Evolutionary conservation across 129 eudicot species (phyloP), one percentile per base, ranked within the genome.

Genomic region (Helianthus tuberosus): DNA sequence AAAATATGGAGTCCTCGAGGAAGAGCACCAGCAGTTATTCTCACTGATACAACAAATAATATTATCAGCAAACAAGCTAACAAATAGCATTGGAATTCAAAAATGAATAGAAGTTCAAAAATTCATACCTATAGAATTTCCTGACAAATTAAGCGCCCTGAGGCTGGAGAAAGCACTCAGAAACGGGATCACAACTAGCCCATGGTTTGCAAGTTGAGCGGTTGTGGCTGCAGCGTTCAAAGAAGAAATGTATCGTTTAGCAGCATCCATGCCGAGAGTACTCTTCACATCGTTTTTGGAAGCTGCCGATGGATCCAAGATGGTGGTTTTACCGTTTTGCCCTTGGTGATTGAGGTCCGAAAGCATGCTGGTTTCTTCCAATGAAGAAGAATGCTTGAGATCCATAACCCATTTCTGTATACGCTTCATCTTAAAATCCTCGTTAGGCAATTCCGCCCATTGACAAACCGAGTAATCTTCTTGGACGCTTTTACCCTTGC

Each of bases 1-100:
- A 94, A 54, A 57, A 80, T 61, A 78, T 91, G 99, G 58, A 94
- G 89, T 44, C 99, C 99, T 64, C 97, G 97, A 66, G 99, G 99
- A 68, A 94, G 97, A 63, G 96, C 93, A 60, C 99, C 99, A 48
- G 97, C 88, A 44, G 99, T 87, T 71, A 94, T 85, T 70, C 93
- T 94, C 85, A 84, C 99, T 94, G 64, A 71, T 32, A 48, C 41
- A 48, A 50, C 36, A 82, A 62, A 80, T 46, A 61, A 53, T 54
- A 72, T 29, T 43, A 77, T 68, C 38, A 35, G 48, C 51, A 70
- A 38, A 36, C 8, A 3, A 48, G 61, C 57, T 17, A 4, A 20
- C 27, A 38, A 29, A 17, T 32, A 8, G 17, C 2, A 20, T 32
- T 1, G 13, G 23, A 44, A 69, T 71, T 11, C 23, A 20, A 70